Base-by-base conservation (phyloP, 1,284 basidiomycete species). In the Porogramme epimiltina region DNA sequence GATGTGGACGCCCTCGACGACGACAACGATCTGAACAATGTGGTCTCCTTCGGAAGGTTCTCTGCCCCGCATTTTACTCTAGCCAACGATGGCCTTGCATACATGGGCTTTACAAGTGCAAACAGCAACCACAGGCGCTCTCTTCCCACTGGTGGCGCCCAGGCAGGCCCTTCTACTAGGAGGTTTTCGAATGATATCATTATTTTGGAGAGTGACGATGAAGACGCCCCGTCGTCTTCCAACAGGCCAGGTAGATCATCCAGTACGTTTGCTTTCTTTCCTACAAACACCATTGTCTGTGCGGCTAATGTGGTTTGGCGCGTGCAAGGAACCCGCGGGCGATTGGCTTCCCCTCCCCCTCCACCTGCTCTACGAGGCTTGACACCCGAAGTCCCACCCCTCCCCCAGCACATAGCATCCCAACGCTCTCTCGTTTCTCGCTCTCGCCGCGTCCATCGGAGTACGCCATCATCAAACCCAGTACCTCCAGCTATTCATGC, bases 201-300 rank as follows among this genome's bases (percentile, higher is more conserved):
- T 41, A 49, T 80, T 31, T 52, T 70, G 10, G 77, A 79, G 56
- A 73, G 70, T 49, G 79, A 80, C 52, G 74, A 79, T 20, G 75
- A 75, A 34, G 65, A 66, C 50, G 59, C 66, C 13, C 37, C 52
- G 18, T 46, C 52, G 42, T 65, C 52, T 55, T 62, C 55, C 34
- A 63, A 51, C 51, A 56, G 47, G 8, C 8, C 19, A 16, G 55
- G 52, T 22, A 55, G 57, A 2, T 56, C 55, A 4, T 38, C 49
- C 6, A 13, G 28, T 31, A 31, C 28, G 28, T 31, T 13, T 31
- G 13, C 13, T 31, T 31, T 13, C 8, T 6, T 8, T 8, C 8
- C 13, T 31, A 6, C 8, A 8, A 13, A 31, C 13, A 10, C 4
- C 16, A 42, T 39, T 33, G 26, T 37, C 25, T 24, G 37, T 15